phyloP scores from a whole-genome alignment of 208 protist genomes.

The Trypanosoma grayi region DNA sequence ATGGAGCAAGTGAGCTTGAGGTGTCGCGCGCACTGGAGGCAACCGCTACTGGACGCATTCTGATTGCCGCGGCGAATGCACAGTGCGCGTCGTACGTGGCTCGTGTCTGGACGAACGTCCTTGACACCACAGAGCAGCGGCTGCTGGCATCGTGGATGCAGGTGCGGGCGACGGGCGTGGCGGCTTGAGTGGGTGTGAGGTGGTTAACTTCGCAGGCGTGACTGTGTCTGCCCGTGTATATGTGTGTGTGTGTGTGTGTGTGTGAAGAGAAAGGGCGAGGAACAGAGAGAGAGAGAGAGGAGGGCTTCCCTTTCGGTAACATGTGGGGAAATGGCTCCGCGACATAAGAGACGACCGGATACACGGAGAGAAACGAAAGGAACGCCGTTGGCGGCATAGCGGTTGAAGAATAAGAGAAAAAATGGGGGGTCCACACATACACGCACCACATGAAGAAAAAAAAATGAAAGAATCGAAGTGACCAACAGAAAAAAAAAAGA shows the following conservation, averaged over 20 bases:
- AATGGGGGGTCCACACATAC: not conserved
- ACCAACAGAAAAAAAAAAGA: conserved; percentile 5
- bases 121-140: conserved; percentile 44
- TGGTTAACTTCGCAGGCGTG: not conserved
- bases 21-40: conserved; percentile 30
- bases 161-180: conserved; percentile 17
- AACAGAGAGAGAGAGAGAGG: too few species aligned
- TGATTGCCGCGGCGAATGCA: conserved; percentile 29
- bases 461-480: not conserved
- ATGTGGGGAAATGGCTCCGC: too few species aligned
- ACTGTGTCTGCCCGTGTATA: not conserved
- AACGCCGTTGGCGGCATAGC: too few species aligned
- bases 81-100: conserved; percentile 29
- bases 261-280: conserved; percentile 14
- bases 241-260: conserved; percentile 1
- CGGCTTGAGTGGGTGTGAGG: not conserved
- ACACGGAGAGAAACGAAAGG: too few species aligned
- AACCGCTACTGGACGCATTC: conserved; percentile 54
- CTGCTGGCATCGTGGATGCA: conserved; percentile 53
- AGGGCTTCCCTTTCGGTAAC: too few species aligned
- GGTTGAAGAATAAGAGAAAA: not conserved
- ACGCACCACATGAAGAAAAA: not conserved
- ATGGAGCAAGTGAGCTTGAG: conserved; percentile 69
- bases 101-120: conserved; percentile 43
- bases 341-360: too few species aligned